phyloP scores from a whole-genome alignment of 2,329 filamentous ascomycete species.

The Ophiostoma australiae region DNA sequence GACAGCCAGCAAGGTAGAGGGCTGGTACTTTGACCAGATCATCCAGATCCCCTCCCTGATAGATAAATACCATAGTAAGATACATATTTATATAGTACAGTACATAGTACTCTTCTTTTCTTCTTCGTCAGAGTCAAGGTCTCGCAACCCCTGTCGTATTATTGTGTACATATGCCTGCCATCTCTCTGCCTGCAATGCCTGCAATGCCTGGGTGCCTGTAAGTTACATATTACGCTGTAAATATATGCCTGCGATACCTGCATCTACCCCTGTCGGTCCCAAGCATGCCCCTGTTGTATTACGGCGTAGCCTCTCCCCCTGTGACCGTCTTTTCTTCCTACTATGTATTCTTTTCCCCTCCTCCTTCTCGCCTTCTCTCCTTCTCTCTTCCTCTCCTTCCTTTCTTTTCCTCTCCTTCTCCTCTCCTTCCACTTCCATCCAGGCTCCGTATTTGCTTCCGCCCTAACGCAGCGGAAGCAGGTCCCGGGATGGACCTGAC shows the following conservation, averaged over 20 bases:
- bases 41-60: background rate
- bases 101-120: background rate
- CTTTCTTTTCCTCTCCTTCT: background rate
- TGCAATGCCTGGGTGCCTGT: too few species aligned
- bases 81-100: too few species aligned
- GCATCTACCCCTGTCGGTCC: background rate
- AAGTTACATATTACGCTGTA: too few species aligned
- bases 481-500: conserved; percentile 24
- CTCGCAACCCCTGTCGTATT: conserved; percentile 7
- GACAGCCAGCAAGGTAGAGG: background rate
- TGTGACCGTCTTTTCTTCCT: conserved; percentile 12
- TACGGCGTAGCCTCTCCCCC: background rate
- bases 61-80: too few species aligned
- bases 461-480: conserved; percentile 27
- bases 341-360: background rate
- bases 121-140: background rate
- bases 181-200: background rate
- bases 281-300: background rate
- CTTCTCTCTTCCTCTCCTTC: too few species aligned
- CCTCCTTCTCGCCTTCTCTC: background rate
- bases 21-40: background rate
- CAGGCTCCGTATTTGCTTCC: conserved; percentile 13
- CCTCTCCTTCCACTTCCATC: conserved; percentile 16
- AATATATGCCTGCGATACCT: too few species aligned
- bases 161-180: background rate